These are phyloP conservation scores for Neurospora sp. DNA, from an alignment of 495 filamentous ascomycete genomes.

Conservation along the genomic window DNA sequence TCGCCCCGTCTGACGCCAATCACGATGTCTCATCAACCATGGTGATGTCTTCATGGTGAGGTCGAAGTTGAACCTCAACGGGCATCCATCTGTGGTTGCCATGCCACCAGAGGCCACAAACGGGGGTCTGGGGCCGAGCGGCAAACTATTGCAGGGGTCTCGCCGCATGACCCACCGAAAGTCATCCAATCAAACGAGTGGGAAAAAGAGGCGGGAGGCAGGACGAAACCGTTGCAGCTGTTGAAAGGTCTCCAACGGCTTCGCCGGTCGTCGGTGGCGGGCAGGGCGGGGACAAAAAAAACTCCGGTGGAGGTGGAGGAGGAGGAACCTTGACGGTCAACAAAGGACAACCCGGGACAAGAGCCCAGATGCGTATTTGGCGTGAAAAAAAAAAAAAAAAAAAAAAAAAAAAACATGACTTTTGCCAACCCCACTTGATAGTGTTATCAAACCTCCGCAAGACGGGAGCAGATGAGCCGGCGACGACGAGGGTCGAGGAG, in stretches of 20 bases:
- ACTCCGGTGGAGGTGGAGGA: not conserved
- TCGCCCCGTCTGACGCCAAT: not conserved
- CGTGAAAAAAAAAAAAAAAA: not conserved
- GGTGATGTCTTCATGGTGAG: not conserved
- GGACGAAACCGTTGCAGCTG: not conserved
- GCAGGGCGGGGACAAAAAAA: not conserved
- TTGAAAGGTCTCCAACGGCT: not conserved
- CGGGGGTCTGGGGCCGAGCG: not conserved
- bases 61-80: not conserved
- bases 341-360: not conserved
- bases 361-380: not conserved
- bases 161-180: not conserved
- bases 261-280: not conserved
- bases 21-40: not conserved
- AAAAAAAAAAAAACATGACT: not conserved
- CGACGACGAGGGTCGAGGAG: not conserved
- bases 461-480: not conserved
- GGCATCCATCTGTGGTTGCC: not conserved
- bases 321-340: not conserved
- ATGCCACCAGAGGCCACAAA: not conserved
- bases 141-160: not conserved
- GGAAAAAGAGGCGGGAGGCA: not conserved
- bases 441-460: not conserved
- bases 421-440: not conserved
- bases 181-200: not conserved